A percentile compares a stretch with the other conserved stretches of the same genome.
Evolutionary conservation across 352 stramenopile species (phyloP).

Genomic region (Nothophytophthora sp.): DNA sequence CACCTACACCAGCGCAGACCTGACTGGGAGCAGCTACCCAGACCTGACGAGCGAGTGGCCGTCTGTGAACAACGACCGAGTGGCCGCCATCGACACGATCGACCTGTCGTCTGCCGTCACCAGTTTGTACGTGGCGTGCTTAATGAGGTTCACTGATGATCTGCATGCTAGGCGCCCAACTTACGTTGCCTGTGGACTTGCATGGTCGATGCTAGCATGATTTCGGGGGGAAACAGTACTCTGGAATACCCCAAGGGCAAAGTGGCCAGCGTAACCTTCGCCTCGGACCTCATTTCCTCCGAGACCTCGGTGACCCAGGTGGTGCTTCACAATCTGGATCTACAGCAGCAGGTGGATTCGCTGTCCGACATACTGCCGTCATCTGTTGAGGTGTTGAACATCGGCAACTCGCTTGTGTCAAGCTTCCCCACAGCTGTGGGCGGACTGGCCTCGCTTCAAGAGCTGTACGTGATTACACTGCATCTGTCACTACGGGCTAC

Average conservation of each 20-base stretch:
- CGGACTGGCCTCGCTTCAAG: slow-evolving; percentile 6
- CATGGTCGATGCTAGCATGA: slow-evolving; percentile 22
- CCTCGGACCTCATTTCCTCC: slow-evolving; percentile 17
- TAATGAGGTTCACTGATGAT: background rate
- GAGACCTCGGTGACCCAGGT: slow-evolving; percentile 23
- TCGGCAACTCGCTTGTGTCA: slow-evolving; percentile 22
- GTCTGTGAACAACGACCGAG: slow-evolving; percentile 26
- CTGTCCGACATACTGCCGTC: slow-evolving; percentile 23
- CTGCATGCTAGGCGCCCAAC: background rate
- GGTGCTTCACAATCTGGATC: slow-evolving; percentile 30
- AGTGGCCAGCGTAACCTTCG: slow-evolving; percentile 24
- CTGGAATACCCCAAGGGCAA: slow-evolving; percentile 30
- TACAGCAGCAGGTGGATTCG: slow-evolving; percentile 15
- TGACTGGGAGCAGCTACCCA: slow-evolving; percentile 2
- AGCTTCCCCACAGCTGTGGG: slow-evolving; percentile 10
- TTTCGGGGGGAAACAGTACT: slow-evolving; percentile 17
- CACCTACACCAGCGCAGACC: slow-evolving; percentile 2
- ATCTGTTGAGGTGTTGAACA: slow-evolving; percentile 20
- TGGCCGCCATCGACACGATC: slow-evolving; percentile 18
- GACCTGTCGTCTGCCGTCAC: slow-evolving; percentile 16
- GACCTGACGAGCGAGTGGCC: slow-evolving; percentile 27
- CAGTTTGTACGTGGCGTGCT: slow-evolving; percentile 20
- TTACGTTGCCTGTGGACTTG: background rate
- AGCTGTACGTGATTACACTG: slow-evolving; percentile 8
- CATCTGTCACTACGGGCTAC: too few species aligned